These are phyloP conservation scores for Adansonia gregorii DNA, from an alignment of 441 rosid genomes.

Conservation along the genomic window DNA sequence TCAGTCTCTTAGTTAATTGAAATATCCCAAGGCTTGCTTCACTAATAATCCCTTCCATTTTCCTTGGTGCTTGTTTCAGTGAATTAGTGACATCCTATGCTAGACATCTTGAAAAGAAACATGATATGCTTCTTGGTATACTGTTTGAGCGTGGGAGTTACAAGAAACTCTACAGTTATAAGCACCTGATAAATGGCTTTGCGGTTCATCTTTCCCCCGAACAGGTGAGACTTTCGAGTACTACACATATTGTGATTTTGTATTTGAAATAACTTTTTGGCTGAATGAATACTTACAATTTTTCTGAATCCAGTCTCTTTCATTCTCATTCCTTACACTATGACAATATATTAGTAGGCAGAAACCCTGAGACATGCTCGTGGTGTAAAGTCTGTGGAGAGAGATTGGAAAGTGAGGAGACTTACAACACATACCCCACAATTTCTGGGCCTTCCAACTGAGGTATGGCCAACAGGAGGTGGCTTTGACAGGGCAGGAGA, in stretches of 20 bases:
- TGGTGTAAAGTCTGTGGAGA: constrained; percentile 76
- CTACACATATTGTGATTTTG: constrained; percentile 5
- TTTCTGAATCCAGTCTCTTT: constrained; percentile 14
- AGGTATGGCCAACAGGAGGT: constrained; percentile 98
- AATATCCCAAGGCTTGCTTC: constrained; percentile 14
- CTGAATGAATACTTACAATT: background rate
- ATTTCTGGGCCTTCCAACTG: constrained; percentile 93
- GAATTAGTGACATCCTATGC: constrained; percentile 81
- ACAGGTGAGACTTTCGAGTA: constrained; percentile 65
- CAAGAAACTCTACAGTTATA: constrained; percentile 89
- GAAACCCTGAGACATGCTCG: constrained; percentile 73
- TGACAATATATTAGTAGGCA: constrained; percentile 78
- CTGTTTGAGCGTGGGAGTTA: constrained; percentile 78
- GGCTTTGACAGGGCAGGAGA: constrained; percentile 95
- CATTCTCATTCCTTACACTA: constrained; percentile 43
- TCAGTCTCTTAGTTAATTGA: constrained; percentile 1
- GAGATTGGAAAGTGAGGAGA: constrained; percentile 93
- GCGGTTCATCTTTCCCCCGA: constrained; percentile 78
- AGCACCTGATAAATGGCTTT: constrained; percentile 94
- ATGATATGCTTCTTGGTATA: constrained; percentile 87
- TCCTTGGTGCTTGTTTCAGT: constrained; percentile 48
- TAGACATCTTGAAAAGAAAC: constrained; percentile 82
- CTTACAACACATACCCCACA: constrained; percentile 93
- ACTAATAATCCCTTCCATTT: constrained; percentile 11
- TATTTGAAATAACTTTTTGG: background rate